Percentiles rank a stretch among this genome's conserved stretches.
phyloP scores from a whole-genome alignment of 495 filamentous ascomycete species.

The Hypoxylon trugodes region DNA sequence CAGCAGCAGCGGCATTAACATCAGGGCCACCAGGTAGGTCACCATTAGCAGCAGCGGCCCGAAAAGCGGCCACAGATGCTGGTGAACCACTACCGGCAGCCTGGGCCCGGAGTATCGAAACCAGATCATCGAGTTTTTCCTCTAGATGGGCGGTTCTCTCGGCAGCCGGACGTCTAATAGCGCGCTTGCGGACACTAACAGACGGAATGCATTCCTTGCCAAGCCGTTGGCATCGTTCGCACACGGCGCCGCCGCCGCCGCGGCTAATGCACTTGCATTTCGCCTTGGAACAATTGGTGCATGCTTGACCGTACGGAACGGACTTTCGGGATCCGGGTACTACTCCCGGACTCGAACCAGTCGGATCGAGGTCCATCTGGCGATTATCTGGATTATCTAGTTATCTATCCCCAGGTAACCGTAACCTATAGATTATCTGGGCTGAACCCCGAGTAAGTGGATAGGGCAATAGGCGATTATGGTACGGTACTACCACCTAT shows the following conservation, averaged over 20 bases:
- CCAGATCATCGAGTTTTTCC: conserved; percentile 56
- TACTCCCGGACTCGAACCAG: conserved; percentile 4
- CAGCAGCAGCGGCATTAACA: conserved; percentile 6
- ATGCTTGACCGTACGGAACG: conserved; percentile 57
- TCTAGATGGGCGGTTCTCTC: conserved; percentile 53
- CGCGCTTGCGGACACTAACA: conserved; percentile 49
- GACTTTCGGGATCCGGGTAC: conserved; percentile 24
- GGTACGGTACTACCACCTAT: background rate
- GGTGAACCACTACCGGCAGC: conserved; percentile 26
- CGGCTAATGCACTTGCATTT: conserved; percentile 64
- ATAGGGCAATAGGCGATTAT: background rate
- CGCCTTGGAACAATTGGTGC: conserved; percentile 62
- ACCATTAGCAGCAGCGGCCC: conserved; percentile 2
- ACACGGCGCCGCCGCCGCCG: conserved; percentile 47
- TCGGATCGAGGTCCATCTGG: conserved; percentile 29
- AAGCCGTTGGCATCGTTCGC: conserved; percentile 62
- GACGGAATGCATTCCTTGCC: conserved; percentile 53
- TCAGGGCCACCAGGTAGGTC: conserved; percentile 13
- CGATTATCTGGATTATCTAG: too few species aligned
- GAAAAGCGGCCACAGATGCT: conserved; percentile 3
- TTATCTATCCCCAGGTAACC: too few species aligned
- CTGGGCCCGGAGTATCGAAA: conserved; percentile 52
- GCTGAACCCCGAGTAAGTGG: background rate
- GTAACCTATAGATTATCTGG: too few species aligned
- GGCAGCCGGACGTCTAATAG: conserved; percentile 36